Evolutionary conservation across 2,329 filamentous ascomycete species (phyloP).

Genomic region (Hymenoscyphus occultus): DNA sequence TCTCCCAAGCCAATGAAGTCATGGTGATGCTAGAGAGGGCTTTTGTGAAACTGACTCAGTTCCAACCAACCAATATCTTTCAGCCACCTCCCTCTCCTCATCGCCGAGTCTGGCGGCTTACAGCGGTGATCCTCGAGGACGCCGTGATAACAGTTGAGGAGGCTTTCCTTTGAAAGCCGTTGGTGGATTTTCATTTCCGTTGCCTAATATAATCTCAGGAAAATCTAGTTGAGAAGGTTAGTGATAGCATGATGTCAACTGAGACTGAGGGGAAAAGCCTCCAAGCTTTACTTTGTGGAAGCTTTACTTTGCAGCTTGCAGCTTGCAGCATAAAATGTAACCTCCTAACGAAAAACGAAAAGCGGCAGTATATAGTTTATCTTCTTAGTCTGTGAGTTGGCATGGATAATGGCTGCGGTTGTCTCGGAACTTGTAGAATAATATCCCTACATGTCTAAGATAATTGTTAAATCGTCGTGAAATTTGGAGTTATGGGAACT

Average conservation of each 20-base stretch:
- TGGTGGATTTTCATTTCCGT: neutral
- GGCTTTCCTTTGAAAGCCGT: neutral
- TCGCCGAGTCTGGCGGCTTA: neutral
- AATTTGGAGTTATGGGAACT: too few relatives aligned
- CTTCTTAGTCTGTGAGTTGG: too few relatives aligned
- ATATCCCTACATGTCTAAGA: too few relatives aligned
- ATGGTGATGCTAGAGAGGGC: neutral
- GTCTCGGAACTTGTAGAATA: too few relatives aligned
- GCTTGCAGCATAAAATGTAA: neutral
- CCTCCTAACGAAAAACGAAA: too few relatives aligned
- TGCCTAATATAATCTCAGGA: neutral
- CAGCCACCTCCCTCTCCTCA: constrained; percentile 1
- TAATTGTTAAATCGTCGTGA: too few relatives aligned
- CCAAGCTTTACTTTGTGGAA: neutral
- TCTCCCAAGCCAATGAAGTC: neutral
- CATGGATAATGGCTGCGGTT: too few relatives aligned
- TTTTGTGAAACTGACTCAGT: constrained; percentile 3
- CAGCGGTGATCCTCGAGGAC: neutral
- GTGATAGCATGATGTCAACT: neutral
- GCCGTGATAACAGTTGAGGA: neutral
- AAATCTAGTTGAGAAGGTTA: neutral
- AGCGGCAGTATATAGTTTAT: too few relatives aligned
- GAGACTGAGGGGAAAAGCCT: neutral
- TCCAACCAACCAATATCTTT: neutral
- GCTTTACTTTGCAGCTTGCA: neutral